Percentiles rank a stretch among this genome's conserved stretches.
Evolutionary conservation across 2,329 filamentous ascomycete species (phyloP).

Genomic region (Exophiala phaeomuriformis): DNA sequence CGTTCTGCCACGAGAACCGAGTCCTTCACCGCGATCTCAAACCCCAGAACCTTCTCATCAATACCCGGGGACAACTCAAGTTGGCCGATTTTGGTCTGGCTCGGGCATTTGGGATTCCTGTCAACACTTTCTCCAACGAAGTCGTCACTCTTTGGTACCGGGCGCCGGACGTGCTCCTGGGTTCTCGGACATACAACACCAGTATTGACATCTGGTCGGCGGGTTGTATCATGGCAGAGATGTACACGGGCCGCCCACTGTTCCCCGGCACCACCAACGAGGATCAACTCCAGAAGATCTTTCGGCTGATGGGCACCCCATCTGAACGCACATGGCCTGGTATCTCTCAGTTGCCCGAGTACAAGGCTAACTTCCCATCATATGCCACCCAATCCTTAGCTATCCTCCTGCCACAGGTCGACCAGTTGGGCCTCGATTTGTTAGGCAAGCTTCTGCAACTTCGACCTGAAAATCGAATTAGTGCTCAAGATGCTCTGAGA

Average conservation of each 20-base stretch:
- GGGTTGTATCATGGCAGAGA: constrained; percentile 99
- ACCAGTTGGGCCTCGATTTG: constrained; percentile 77
- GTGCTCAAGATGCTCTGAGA: constrained; percentile 73
- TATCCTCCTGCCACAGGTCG: constrained; percentile 82
- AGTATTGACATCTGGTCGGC: constrained; percentile 99
- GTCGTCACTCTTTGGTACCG: constrained; percentile 56
- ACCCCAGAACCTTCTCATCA: constrained; percentile 82
- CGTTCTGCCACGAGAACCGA: constrained; percentile 95
- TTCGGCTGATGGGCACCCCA: constrained; percentile 96
- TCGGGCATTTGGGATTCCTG: constrained; percentile 80
- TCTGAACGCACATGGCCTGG: constrained; percentile 94
- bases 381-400: constrained; percentile 88
- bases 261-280: constrained; percentile 98
- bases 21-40: constrained; percentile 91
- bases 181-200: constrained; percentile 96
- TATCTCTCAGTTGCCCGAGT: constrained; percentile 92
- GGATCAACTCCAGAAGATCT: constrained; percentile 94
- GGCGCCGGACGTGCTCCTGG: constrained; percentile 88
- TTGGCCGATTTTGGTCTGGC: constrained; percentile 85
- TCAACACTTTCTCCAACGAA: constrained; percentile 89
- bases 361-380: constrained; percentile 90
- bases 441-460: constrained; percentile 87
- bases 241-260: constrained; percentile 91
- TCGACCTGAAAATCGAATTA: constrained; percentile 82
- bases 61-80: constrained; percentile 81